phyloP scores from a whole-genome alignment of 2,329 filamentous ascomycete genomes.

The Mycosphaerella sp. region DNA sequence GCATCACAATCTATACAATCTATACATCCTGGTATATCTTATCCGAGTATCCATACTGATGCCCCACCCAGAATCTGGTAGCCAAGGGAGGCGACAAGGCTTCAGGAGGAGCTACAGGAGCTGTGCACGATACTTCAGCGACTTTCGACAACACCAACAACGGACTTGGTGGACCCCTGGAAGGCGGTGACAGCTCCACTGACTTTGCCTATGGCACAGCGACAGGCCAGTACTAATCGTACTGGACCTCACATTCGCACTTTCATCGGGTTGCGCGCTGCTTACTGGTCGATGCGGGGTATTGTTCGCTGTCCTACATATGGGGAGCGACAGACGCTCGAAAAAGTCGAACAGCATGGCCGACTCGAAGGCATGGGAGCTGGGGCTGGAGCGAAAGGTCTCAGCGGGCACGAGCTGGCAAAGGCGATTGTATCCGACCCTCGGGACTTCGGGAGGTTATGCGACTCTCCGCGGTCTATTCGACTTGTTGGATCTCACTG shows the following conservation, averaged over 20 bases:
- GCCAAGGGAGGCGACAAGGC: conserved; percentile 62
- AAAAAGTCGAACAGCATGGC: no score
- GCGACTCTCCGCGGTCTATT: no score
- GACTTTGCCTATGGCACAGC: conserved; percentile 32
- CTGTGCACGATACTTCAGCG: conserved; percentile 29
- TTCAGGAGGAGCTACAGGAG: conserved; percentile 33
- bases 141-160: conserved; percentile 34
- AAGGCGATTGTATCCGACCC: no score
- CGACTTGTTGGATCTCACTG: no score
- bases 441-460: no score
- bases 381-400: no score
- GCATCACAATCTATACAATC: background rate
- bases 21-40: conserved; percentile 13
- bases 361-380: no score
- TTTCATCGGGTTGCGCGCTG: background rate
- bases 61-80: conserved; percentile 61
- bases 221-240: conserved; percentile 14
- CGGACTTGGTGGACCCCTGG: conserved; percentile 41
- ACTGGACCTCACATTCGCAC: background rate
- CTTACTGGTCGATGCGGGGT: no score
- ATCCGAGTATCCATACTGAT: conserved; percentile 10
- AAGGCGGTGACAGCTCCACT: conserved; percentile 36
- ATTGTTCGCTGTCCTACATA: no score
- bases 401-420: no score
- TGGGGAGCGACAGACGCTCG: no score